phyloP scores from a whole-genome alignment of 306 rosid genomes.

The Vachellia collinsii region DNA sequence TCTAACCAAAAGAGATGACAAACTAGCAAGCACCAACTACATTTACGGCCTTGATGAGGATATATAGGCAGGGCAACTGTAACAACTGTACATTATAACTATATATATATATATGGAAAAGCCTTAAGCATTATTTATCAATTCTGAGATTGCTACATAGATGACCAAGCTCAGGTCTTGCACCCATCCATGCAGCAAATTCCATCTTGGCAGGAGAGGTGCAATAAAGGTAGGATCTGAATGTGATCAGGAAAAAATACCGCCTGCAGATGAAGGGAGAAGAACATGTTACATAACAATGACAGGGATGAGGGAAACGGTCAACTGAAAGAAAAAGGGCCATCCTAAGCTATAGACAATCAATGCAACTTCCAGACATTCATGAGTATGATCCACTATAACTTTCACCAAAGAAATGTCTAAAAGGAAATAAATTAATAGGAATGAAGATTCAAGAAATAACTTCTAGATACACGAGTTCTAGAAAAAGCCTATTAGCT shows the following conservation, averaged over 20 bases:
- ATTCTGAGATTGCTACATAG: constrained; percentile 81
- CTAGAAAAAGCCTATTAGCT: neutral
- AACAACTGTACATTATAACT: neutral
- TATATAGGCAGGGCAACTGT: constrained; percentile 6
- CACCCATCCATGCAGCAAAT: constrained; percentile 78
- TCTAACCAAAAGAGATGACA: constrained; percentile 13
- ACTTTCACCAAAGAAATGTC: too few relatives aligned
- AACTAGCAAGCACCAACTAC: neutral
- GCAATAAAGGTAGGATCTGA: constrained; percentile 83
- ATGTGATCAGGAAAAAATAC: constrained; percentile 78
- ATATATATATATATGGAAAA: constrained; percentile 20
- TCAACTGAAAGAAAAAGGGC: neutral
- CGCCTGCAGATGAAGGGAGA: constrained; percentile 59
- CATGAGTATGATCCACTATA: too few relatives aligned
- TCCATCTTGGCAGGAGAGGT: constrained; percentile 49
- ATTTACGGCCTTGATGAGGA: neutral
- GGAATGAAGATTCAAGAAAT: neutral
- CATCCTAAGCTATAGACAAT: neutral
- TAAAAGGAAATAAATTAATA: neutral
- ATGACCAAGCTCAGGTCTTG: constrained; percentile 92
- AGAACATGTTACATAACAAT: constrained; percentile 27
- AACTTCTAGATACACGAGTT: neutral
- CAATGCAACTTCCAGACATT: too few relatives aligned
- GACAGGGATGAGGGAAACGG: neutral
- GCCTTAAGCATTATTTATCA: constrained; percentile 57